These are phyloP conservation scores for Cornus florida DNA, from an alignment of 148 eudicot genomes.

Conservation along the genomic window DNA sequence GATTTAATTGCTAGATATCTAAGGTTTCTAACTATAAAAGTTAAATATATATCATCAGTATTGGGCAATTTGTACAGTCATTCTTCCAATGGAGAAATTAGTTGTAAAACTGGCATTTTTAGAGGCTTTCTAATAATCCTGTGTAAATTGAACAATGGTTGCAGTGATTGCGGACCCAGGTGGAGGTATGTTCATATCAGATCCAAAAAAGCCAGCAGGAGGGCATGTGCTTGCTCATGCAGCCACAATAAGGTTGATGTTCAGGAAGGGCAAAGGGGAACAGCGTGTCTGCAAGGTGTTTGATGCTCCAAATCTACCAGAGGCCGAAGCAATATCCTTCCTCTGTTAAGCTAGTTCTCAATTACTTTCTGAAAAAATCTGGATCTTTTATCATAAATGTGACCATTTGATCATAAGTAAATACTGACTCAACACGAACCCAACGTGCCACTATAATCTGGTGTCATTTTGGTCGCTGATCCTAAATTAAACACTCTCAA, in stretches of 20 bases:
- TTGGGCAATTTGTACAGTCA: background rate
- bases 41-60: background rate
- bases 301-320: conserved; percentile 98
- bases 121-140: background rate
- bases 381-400: background rate
- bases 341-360: background rate
- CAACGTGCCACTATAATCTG: background rate
- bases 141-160: conserved; percentile 6
- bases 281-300: conserved; percentile 96
- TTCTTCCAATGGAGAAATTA: background rate
- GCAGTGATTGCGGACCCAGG: conserved; percentile 97
- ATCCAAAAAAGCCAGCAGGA: conserved; percentile 98
- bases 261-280: conserved; percentile 96
- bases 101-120: background rate
- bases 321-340: conserved; percentile 97
- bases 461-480: background rate
- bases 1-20: background rate
- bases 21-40: background rate
- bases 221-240: conserved; percentile 99
- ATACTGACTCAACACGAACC: background rate
- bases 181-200: conserved; percentile 89
- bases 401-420: background rate
- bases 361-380: background rate
- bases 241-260: conserved; percentile 88
- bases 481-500: background rate